These are phyloP conservation scores for Otatea glauca DNA, from an alignment of 176 grass and related monocot genomes.

Conservation along the genomic window DNA sequence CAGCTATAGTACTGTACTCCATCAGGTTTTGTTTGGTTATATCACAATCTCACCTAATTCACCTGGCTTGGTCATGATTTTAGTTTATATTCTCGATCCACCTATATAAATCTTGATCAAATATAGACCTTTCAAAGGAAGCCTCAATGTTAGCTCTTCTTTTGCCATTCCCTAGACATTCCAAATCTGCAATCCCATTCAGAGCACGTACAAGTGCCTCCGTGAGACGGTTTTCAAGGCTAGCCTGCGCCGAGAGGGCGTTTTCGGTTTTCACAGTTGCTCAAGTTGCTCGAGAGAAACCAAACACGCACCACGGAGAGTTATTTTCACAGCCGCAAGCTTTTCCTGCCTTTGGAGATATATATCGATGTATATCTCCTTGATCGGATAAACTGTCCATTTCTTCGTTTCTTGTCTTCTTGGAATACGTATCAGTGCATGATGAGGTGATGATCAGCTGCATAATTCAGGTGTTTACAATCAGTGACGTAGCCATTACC, in stretches of 20 bases:
- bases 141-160: not conserved
- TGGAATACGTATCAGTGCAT: not conserved
- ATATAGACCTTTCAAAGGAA: too few relatives aligned
- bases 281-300: not conserved
- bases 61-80: too few relatives aligned
- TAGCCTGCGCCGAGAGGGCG: not conserved
- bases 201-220: not conserved
- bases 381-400: conserved; percentile 28
- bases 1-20: too few relatives aligned
- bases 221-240: not conserved
- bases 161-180: not conserved
- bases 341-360: conserved; percentile 11
- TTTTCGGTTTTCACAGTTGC: not conserved
- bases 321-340: conserved; percentile 15
- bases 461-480: not conserved
- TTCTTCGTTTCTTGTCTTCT: not conserved
- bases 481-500: too few relatives aligned
- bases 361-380: too few relatives aligned
- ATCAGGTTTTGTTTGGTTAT: too few relatives aligned
- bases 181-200: not conserved
- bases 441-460: conserved; percentile 8
- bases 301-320: not conserved
- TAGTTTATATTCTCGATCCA: too few relatives aligned
- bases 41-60: too few relatives aligned
- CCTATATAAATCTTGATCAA: too few relatives aligned